These are phyloP conservation scores for Elymus sibiricus DNA, from an alignment of 176 grass and related monocot species.

Conservation along the genomic window DNA sequence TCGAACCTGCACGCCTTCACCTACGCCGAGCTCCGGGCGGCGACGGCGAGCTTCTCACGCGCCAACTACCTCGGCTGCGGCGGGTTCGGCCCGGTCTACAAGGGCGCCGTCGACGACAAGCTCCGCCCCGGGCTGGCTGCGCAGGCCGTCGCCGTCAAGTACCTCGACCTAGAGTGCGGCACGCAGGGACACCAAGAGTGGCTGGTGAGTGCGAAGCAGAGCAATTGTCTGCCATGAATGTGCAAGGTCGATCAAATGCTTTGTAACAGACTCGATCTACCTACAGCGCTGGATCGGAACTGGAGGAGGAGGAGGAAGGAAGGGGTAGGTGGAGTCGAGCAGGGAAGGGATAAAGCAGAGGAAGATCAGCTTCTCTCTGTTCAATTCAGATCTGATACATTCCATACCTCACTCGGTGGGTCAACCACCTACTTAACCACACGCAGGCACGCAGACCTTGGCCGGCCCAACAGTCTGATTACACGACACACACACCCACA, in stretches of 20 bases:
- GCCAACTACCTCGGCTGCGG: constrained; percentile 85
- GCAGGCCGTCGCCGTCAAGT: constrained; percentile 80
- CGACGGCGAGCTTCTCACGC: constrained; percentile 51
- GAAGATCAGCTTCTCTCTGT: too few relatives aligned
- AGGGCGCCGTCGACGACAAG: constrained; percentile 54
- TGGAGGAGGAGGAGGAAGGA: too few relatives aligned
- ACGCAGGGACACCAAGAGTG: constrained; percentile 87
- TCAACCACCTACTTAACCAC: too few relatives aligned
- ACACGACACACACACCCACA: too few relatives aligned
- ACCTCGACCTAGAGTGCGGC: constrained; percentile 73
- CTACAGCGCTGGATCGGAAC: too few relatives aligned
- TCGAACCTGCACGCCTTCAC: constrained; percentile 88
- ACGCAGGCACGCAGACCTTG: too few relatives aligned
- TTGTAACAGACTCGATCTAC: too few relatives aligned
- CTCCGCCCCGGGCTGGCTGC: constrained; percentile 52
- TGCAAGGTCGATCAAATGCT: background rate
- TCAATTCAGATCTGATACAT: too few relatives aligned
- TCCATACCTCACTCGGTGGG: too few relatives aligned
- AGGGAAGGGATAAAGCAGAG: too few relatives aligned
- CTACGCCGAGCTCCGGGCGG: constrained; percentile 53
- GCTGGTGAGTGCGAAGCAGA: constrained; percentile 62
- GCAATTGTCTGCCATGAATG: background rate
- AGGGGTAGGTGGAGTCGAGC: too few relatives aligned
- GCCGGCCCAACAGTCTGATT: too few relatives aligned
- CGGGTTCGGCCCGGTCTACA: constrained; percentile 79